Evolutionary conservation across 2,329 filamentous ascomycete species (phyloP), one percentile per base, ranked within the genome.

Genomic region (Rutstroemia sp.): DNA sequence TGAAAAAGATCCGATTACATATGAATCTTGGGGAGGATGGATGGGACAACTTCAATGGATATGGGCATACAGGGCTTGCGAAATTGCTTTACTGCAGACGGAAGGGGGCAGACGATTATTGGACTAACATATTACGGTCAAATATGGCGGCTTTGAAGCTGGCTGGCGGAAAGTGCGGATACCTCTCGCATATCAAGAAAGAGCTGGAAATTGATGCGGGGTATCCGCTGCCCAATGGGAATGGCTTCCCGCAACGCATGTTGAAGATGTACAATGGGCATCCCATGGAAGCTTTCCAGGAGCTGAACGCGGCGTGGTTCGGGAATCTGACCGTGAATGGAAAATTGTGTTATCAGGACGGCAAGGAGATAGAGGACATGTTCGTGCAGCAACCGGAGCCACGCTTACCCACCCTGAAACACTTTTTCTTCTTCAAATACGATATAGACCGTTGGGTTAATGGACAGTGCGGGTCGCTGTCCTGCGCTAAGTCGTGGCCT

Each of bases 341-440:
- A 16, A 34, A 38, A 49, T 0, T 54, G 25, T 54, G 34, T 9
- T 54, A 49, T n/a, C 36, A 49, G 8, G 52, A 54, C 3, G 52
- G 52, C 4, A 14, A 49, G 23, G 52, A 54, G n/a, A 34, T 30
- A 6, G 52, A 54, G 19, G n/a, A 25, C 10, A 54, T 55, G 52
- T 55, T 55, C 23, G 46, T 55, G 16, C 52, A 55, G 40, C 46
- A 50, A 16, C 46, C 46, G 10, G 38, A 25, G 42, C 46, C 36
- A 7, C 46, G 52, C 16, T 23, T 54, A 19, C 52, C 52, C 9
- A 54, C 40, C 39, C 46, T 55, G n/a, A 48, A 50, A 3, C 25
- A 55, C 34, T 55, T 55, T 38, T 50, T 50, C 23, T 55, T 55
- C 10, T 50, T 55, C 25, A 55, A 50, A 50, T 50, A 55, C 9